Conservation (phyloP, 768 basidiomycete species). For the Podaxis sp. region DNA sequence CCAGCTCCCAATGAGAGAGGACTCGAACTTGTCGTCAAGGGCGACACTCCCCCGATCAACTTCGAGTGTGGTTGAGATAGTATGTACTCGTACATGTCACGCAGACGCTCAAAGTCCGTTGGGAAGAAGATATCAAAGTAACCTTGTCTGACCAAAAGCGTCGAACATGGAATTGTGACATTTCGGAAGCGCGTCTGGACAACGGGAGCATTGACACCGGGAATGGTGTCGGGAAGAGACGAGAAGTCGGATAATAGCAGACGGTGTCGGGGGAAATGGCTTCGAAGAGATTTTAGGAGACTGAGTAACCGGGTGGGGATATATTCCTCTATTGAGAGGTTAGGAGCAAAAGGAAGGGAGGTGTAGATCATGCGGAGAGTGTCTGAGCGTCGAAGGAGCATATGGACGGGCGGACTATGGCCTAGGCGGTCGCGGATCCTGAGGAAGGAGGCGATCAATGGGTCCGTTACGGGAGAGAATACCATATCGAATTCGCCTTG, state of each 20-base stretch:
- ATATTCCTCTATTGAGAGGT: slow-evolving; percentile 84
- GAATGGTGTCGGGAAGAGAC: slow-evolving; percentile 79
- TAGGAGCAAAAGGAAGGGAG: slow-evolving; percentile 83
- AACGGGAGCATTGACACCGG: slow-evolving; percentile 78
- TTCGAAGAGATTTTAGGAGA: slow-evolving; percentile 78
- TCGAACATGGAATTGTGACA: slow-evolving; percentile 83
- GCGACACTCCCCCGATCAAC: slow-evolving; percentile 40
- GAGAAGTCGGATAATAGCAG: slow-evolving; percentile 93
- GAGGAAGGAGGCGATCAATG: slow-evolving; percentile 77
- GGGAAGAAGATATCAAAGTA: slow-evolving; percentile 99
- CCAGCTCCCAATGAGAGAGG: slow-evolving; percentile 49
- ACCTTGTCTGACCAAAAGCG: slow-evolving; percentile 88
- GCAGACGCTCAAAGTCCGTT: slow-evolving; percentile 77
- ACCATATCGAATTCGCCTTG: slow-evolving; percentile 80
- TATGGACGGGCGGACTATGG: slow-evolving; percentile 55
- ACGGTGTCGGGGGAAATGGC: slow-evolving; percentile 88
- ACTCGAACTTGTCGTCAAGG: slow-evolving; percentile 45
- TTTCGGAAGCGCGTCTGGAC: slow-evolving; percentile 91
- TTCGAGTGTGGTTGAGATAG: slow-evolving; percentile 54
- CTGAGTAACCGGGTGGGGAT: slow-evolving; percentile 87
- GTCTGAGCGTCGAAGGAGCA: slow-evolving; percentile 48
- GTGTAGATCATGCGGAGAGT: slow-evolving; percentile 60
- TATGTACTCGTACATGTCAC: slow-evolving; percentile 87
- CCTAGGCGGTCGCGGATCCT: slow-evolving; percentile 55
- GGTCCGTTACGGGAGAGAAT: slow-evolving; percentile 82